Evolutionary conservation across 75 land plant species (phyloP).

Genomic region (Chamaecyparis obtusa): DNA sequence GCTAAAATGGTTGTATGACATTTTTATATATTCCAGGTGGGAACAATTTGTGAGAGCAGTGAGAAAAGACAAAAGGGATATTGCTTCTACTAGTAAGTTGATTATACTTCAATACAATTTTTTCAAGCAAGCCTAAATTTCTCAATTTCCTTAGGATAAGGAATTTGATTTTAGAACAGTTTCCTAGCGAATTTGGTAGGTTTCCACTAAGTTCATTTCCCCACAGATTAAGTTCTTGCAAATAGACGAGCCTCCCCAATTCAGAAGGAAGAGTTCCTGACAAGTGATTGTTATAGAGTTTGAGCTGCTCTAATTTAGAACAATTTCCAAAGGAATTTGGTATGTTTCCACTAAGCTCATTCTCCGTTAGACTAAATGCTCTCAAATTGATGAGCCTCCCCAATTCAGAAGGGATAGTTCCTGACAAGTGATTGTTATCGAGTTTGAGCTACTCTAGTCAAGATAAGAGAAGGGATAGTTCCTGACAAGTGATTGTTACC

Average conservation of each 20-base stretch:
- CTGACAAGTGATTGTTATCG: constrained; percentile 12
- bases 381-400: not conserved
- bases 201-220: no score
- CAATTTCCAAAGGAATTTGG: not conserved
- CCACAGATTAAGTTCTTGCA: no score
- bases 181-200: no score
- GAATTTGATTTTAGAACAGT: not conserved
- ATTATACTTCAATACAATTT: no score
- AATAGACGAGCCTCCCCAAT: no score
- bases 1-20: constrained; percentile 34
- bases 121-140: no score
- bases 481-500: constrained; percentile 15
- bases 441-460: constrained; percentile 20
- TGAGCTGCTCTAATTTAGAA: not conserved
- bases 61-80: no score
- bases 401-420: not conserved
- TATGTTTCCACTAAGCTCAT: not conserved
- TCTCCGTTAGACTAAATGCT: not conserved
- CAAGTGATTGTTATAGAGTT: no score
- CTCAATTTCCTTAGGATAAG: not conserved
- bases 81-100: not conserved
- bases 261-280: no score
- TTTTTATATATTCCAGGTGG: not conserved
- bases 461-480: not conserved
- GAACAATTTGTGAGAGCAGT: not conserved